Base-by-base conservation (phyloP, 257 asterid species). In the Solanum rostratum region DNA sequence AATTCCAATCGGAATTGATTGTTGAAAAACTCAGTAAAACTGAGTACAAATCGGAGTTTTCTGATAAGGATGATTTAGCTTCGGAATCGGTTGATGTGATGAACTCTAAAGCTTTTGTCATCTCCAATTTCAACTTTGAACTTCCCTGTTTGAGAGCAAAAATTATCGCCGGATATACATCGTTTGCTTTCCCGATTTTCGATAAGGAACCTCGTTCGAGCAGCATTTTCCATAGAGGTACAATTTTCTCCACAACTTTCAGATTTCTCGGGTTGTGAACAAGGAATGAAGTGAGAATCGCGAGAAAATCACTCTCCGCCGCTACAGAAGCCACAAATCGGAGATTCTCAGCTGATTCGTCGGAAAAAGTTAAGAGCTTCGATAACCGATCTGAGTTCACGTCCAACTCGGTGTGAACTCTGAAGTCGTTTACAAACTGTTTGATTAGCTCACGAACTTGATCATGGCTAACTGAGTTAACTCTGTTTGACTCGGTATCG, bases 291-390 rank as follows among this genome's bases (percentile, higher is more conserved):
- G 85, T 22, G 13, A 90, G 22, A 5, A 92, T 76, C 87, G 46
- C 66, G 7, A 84, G 86, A 74, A 89, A 81, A 82, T 92, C 29
- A 69, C 89, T 63, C 11, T 84, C 88, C 27, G 55, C 80, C 4
- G 87, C 69, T 13, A 85, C 13, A 16, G 82, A 78, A 16, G 63
- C 87, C 79, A 93, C 22, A 24, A 84, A 82, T 69, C 60, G 68
- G 0, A 62, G 86, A 85, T 90, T 92, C 2, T 89, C 93, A 30
- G 89, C 91, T 13, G 91, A 87, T 62, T 86, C 88, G 7, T 84
- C 87, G 16, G 92, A 91, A 70, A 94, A 90, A 1, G 86, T n/a
- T 70, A 87, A 79, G 12, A 95, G 89, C 45, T 86, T 86, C 59
- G 89, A 55, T 18, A 92, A 49, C 7, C 63, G 74, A 5, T 85